Percentiles rank a stretch among this genome's conserved stretches.
These are phyloP conservation scores for Apiospora hydei DNA, from an alignment of 2,329 filamentous ascomycete species.

Conservation along the genomic window DNA sequence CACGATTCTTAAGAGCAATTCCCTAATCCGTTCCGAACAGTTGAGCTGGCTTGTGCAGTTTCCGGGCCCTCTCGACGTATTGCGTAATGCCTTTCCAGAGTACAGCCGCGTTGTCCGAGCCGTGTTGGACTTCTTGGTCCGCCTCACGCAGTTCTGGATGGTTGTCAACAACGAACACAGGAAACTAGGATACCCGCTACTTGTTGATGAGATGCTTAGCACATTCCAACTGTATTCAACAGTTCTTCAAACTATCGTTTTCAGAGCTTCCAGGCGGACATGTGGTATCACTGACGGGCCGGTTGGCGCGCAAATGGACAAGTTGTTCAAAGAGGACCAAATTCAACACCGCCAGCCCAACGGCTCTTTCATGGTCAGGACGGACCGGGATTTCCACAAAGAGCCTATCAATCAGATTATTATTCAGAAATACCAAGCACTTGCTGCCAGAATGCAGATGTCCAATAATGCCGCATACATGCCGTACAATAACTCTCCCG, in stretches of 20 bases:
- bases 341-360: constrained; percentile 34
- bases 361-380: constrained; percentile 30
- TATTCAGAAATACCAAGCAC: constrained; percentile 30
- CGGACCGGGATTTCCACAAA: constrained; percentile 19
- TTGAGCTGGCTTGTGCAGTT: constrained; percentile 48
- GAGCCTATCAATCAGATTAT: constrained; percentile 35
- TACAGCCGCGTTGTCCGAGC: constrained; percentile 36
- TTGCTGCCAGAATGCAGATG: constrained; percentile 11
- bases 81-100: constrained; percentile 27
- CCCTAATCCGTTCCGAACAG: constrained; percentile 37
- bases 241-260: constrained; percentile 61
- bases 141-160: constrained; percentile 51
- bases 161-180: constrained; percentile 45
- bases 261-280: constrained; percentile 58
- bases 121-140: constrained; percentile 53
- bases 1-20: constrained; percentile 48
- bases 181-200: constrained; percentile 56
- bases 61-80: constrained; percentile 36
- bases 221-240: constrained; percentile 56
- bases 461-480: constrained; percentile 11
- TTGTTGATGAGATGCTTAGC: constrained; percentile 62
- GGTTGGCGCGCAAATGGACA: constrained; percentile 43
- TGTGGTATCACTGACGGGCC: constrained; percentile 48
- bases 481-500: not conserved
- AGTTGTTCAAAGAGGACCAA: constrained; percentile 47